Percentiles rank a stretch among this genome's conserved stretches.
These are phyloP conservation scores for Berberis thunbergii DNA, from an alignment of 164 flowering plant species.

Conservation along the genomic window DNA sequence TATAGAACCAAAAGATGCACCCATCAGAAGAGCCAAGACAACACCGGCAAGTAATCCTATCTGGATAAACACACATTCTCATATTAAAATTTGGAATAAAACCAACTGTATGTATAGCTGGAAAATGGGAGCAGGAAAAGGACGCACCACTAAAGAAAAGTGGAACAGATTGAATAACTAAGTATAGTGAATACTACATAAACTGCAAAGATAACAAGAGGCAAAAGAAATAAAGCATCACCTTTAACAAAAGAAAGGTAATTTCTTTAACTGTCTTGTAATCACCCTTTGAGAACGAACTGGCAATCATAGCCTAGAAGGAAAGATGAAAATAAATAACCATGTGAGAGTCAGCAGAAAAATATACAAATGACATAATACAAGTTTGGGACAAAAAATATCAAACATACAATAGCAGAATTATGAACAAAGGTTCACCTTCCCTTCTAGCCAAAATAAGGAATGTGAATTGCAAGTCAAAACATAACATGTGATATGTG, in stretches of 20 bases:
- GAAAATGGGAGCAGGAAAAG: background rate
- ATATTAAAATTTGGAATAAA: slow-evolving; percentile 1
- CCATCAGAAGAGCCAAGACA: slow-evolving; percentile 49
- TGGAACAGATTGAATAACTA: background rate
- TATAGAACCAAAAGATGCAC: slow-evolving; percentile 53
- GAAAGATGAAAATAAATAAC: background rate
- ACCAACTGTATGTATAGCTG: background rate
- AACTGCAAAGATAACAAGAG: background rate
- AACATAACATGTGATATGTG: background rate
- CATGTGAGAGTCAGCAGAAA: background rate
- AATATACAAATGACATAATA: background rate
- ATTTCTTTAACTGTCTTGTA: slow-evolving; percentile 54
- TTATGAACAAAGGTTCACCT: background rate
- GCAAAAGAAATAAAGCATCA: slow-evolving; percentile 10
- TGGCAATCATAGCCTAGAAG: slow-evolving; percentile 73
- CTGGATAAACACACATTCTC: slow-evolving; percentile 33
- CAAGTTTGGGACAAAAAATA: background rate
- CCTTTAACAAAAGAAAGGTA: slow-evolving; percentile 61
- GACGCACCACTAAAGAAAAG: background rate
- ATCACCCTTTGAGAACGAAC: slow-evolving; percentile 60
- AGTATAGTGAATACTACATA: background rate
- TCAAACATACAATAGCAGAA: background rate
- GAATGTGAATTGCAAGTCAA: slow-evolving; percentile 4
- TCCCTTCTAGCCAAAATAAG: background rate
- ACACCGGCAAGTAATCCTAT: slow-evolving; percentile 62